A percentile compares a stretch with the other conserved stretches of the same genome.
Evolutionary conservation across 106 monocot genomes (phyloP).

Genomic region (Apostasia ramifera): DNA sequence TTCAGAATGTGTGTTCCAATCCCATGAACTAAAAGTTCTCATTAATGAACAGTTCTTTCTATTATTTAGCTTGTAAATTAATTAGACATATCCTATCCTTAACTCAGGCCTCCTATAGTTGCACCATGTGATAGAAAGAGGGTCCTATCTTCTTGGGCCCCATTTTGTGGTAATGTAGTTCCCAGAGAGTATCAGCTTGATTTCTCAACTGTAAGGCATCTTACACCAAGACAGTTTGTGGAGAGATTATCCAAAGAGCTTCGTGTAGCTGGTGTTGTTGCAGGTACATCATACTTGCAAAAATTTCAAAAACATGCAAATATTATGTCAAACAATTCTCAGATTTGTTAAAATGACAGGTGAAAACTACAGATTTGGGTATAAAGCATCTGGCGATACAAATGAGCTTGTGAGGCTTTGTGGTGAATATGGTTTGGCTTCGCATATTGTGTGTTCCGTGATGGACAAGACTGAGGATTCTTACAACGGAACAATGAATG

Average conservation of each 20-base stretch:
- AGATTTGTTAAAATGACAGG: conserved; percentile 34
- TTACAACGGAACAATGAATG: conserved; percentile 26
- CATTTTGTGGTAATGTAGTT: conserved; percentile 52
- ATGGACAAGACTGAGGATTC: conserved; percentile 44
- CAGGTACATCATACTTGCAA: conserved; percentile 53
- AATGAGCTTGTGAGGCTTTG: conserved; percentile 68
- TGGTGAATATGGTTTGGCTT: conserved; percentile 61
- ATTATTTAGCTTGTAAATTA: too few species aligned
- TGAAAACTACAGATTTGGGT: conserved; percentile 94
- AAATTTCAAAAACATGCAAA: conserved; percentile 4
- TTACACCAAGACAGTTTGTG: conserved; percentile 75
- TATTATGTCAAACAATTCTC: neutral
- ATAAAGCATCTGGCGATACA: conserved; percentile 87
- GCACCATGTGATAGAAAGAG: conserved; percentile 79
- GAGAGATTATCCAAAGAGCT: conserved; percentile 86
- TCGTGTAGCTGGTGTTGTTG: conserved; percentile 80
- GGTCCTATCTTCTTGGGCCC: conserved; percentile 83
- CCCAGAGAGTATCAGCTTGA: conserved; percentile 88
- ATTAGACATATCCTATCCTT: neutral
- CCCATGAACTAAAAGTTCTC: too few species aligned
- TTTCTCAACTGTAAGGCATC: conserved; percentile 84
- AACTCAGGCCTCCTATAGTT: conserved; percentile 79
- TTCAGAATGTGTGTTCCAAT: too few species aligned
- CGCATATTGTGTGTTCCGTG: conserved; percentile 67
- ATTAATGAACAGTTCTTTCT: too few species aligned